These are phyloP conservation scores for Pseudognaphalium luteoalbum DNA, from an alignment of 129 eudicot species.

Conservation along the genomic window DNA sequence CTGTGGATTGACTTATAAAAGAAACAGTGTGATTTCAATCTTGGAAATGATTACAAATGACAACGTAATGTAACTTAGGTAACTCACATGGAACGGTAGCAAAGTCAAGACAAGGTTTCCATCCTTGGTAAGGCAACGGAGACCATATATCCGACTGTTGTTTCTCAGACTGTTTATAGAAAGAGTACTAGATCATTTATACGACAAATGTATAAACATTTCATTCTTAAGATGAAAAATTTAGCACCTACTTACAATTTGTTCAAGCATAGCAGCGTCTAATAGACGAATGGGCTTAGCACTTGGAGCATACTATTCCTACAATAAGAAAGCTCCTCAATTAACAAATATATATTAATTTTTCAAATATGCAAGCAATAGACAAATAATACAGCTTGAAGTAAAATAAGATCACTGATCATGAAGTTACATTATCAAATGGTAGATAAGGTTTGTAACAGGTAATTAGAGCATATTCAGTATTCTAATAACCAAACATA, in stretches of 20 bases:
- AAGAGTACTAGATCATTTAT: conserved; percentile 11
- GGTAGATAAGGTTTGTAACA: background rate
- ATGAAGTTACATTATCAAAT: background rate
- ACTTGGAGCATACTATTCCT: conserved; percentile 94
- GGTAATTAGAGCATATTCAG: too few relatives aligned
- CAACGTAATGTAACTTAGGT: background rate
- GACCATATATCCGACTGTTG: conserved; percentile 65
- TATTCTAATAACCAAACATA: too few relatives aligned
- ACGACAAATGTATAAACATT: conserved; percentile 20
- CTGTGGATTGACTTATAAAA: conserved; percentile 49
- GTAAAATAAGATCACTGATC: too few relatives aligned
- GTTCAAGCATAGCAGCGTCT: conserved; percentile 57
- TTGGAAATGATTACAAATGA: background rate
- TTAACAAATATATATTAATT: background rate
- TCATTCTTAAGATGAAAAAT: background rate
- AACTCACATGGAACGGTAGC: conserved; percentile 44
- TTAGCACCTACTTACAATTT: conserved; percentile 67
- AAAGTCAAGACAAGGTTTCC: conserved; percentile 59
- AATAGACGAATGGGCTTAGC: conserved; percentile 61
- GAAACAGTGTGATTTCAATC: conserved; percentile 4
- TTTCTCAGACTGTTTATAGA: conserved; percentile 39
- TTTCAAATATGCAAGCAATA: background rate
- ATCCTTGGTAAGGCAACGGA: conserved; percentile 64
- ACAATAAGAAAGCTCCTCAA: conserved; percentile 23
- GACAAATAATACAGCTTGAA: background rate